Conservation (phyloP, 139 green algal species). For the Chlorella sp. region DNA sequence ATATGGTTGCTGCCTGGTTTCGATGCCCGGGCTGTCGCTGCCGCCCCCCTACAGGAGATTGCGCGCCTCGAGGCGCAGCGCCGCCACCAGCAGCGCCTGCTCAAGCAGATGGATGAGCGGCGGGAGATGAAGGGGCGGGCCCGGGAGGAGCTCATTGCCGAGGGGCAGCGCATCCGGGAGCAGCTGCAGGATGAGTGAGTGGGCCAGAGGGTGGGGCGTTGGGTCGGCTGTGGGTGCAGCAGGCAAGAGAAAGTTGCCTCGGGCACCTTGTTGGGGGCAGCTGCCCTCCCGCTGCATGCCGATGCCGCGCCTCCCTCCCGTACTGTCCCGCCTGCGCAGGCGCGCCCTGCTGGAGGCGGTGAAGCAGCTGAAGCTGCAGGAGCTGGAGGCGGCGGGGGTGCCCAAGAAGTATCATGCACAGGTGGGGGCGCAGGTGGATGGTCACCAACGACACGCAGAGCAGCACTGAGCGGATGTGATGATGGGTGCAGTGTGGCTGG, state of each 20-base stretch:
- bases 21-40: background rate
- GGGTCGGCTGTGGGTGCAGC: no score
- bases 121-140: background rate
- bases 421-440: no score
- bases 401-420: constrained; percentile 24
- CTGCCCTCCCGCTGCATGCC: no score
- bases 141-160: constrained; percentile 13
- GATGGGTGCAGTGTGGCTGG: no score
- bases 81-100: constrained; percentile 24
- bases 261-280: no score
- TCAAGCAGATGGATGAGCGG: constrained; percentile 32
- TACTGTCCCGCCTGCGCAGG: no score
- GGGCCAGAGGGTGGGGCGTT: no score
- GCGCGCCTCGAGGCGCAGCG: constrained; percentile 23
- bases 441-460: no score
- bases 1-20: no score
- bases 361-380: constrained; percentile 30
- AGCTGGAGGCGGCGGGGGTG: constrained; percentile 21
- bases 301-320: background rate
- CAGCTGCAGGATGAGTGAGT: constrained; percentile 8
- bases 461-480: no score
- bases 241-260: no score
- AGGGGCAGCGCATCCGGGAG: constrained; percentile 18
- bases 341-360: constrained; percentile 31
- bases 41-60: constrained; percentile 13